phyloP scores from a whole-genome alignment of 2,329 filamentous ascomycete genomes.

The Fusarium cicatricum region DNA sequence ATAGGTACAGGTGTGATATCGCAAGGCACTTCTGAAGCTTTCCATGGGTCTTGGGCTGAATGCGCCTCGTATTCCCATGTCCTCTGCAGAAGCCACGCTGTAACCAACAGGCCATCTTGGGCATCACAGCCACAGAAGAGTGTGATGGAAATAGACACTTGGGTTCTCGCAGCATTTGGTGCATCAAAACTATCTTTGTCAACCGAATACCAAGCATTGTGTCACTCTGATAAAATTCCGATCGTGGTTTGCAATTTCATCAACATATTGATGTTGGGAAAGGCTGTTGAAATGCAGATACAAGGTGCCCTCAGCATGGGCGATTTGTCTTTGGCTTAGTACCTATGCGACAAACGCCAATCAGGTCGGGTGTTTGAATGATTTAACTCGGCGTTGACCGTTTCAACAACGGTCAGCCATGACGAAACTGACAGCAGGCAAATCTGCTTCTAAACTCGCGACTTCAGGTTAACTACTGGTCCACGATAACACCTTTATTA shows the following conservation, averaged over 20 bases:
- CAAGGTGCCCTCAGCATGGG: too few species aligned
- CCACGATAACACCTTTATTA: too few species aligned
- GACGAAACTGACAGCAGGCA: background rate
- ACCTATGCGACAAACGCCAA: too few species aligned
- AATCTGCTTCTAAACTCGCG: background rate
- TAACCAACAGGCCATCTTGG: background rate
- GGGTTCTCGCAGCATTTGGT: too few species aligned
- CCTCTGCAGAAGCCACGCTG: background rate
- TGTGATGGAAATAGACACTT: background rate
- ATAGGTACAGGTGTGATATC: constrained; percentile 1
- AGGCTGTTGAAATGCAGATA: background rate
- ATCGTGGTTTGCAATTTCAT: too few species aligned
- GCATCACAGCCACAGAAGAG: constrained; percentile 6
- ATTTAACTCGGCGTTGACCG: background rate
- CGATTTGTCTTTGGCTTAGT: too few species aligned
- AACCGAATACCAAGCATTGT: too few species aligned
- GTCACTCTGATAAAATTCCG: too few species aligned
- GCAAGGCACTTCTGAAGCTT: constrained; percentile 7
- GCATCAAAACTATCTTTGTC: too few species aligned
- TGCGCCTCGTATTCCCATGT: background rate
- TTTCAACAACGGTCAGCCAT: background rate
- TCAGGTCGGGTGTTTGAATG: too few species aligned
- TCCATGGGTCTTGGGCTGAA: background rate
- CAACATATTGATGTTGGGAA: background rate
- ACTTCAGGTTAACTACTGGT: background rate